Evolutionary conservation across 2,329 filamentous ascomycete genomes (phyloP), one percentile per base, ranked within the genome.

Genomic region (Colletotrichum lini): DNA sequence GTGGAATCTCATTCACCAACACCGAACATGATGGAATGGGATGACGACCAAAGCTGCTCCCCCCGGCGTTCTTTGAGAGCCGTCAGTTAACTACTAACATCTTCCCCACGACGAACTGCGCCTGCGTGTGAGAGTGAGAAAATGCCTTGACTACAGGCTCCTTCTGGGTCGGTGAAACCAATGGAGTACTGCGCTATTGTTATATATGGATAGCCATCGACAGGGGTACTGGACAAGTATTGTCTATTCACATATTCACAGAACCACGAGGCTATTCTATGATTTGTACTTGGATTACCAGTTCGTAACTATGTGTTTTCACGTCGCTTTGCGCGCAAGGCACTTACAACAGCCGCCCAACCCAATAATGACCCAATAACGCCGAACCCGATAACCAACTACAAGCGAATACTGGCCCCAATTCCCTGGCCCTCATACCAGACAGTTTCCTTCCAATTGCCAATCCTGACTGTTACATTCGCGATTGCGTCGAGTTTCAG

Each of bases 401-500:
- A 90, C 54, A 89, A 76, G 62, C 84, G 82, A 38, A 93, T 85
- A 75, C 86, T 89, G 4, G 93, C 92, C 15, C 91, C 92, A 73
- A 96, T 93, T 0, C 92, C 92, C 72, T 84, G 86, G 0, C 93
- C 93, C 44, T 85, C 82, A 77, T 94, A 95, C 85, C 91, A 90
- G 16, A 98, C 81, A 30, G 83, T 85, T 80, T 96, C 91, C 62
- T 85, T 88, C 91, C 94, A 98, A 76, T 89, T 83, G 10, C 93
- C 94, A 67, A 98, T 83, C 75, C 89, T 87, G 7, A 98, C 85
- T 0, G 90, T 91, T 1, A 98, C 93, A 52, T 91, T 85, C 1
- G 95, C 96, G 75, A 87, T 86, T 1, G 95, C 94, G 81, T 95
- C 93, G 71, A 98, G 82, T 80, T 93, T 93, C 75, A 98, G 81